Evolutionary conservation across 2,329 filamentous ascomycete genomes (phyloP).

Genomic region (Graphilbum fragrans): DNA sequence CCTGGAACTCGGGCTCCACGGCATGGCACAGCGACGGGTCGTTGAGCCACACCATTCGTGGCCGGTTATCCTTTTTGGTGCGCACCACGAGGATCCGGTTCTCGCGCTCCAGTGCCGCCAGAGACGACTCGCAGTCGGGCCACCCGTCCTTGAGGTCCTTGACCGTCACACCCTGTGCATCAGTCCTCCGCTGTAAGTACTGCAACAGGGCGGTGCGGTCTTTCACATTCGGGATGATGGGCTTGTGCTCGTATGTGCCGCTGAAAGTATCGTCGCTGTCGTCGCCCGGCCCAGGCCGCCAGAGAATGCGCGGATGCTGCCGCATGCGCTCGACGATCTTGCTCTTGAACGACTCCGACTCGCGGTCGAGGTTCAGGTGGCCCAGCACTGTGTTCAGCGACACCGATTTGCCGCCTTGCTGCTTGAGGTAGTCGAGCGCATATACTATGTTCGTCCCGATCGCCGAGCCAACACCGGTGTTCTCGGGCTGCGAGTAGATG

Average conservation of each 20-base stretch:
- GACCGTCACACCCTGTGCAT: slow-evolving; percentile 69
- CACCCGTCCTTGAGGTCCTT: slow-evolving; percentile 95
- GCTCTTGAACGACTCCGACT: slow-evolving; percentile 48
- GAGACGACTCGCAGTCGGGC: slow-evolving; percentile 69
- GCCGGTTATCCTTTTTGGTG: slow-evolving; percentile 83
- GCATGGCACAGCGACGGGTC: slow-evolving; percentile 63
- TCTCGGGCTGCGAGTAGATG: slow-evolving; percentile 65
- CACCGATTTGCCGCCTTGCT: slow-evolving; percentile 55
- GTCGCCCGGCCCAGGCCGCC: slow-evolving; percentile 35
- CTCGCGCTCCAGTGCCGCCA: slow-evolving; percentile 64
- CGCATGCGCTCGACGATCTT: slow-evolving; percentile 58
- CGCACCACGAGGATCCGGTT: slow-evolving; percentile 76
- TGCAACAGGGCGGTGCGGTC: slow-evolving; percentile 65
- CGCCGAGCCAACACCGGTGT: slow-evolving; percentile 64
- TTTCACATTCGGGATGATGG: slow-evolving; percentile 68
- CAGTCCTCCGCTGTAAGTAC: slow-evolving; percentile 70
- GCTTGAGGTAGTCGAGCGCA: slow-evolving; percentile 71
- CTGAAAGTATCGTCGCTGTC: slow-evolving; percentile 32
- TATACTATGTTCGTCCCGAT: slow-evolving; percentile 82
- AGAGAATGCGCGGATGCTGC: slow-evolving; percentile 47
- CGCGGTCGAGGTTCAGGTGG: slow-evolving; percentile 61
- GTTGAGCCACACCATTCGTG: slow-evolving; percentile 80
- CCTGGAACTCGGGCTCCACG: slow-evolving; percentile 73
- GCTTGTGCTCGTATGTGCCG: slow-evolving; percentile 72
- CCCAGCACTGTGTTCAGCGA: slow-evolving; percentile 65